Percentiles rank a stretch among this genome's conserved stretches.
Evolutionary conservation across 768 basidiomycete species (phyloP).

Genomic region (Xerocomellus intermedius): DNA sequence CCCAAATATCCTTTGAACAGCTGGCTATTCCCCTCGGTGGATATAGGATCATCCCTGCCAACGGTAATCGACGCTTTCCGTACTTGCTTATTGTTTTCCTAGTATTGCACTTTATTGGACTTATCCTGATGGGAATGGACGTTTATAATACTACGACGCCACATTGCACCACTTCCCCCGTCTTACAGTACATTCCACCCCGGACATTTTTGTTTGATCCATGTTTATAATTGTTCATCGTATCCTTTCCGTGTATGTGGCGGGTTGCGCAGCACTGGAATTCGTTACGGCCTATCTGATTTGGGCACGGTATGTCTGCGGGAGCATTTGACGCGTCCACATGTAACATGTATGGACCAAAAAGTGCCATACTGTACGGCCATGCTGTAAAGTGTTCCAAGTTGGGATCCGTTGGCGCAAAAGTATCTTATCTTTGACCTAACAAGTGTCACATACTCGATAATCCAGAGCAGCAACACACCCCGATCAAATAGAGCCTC

Average conservation of each 20-base stretch:
- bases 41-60: conserved; percentile 1
- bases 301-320: not conserved
- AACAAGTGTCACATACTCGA: too few relatives aligned
- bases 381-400: not conserved
- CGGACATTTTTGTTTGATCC: not conserved
- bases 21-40: not conserved
- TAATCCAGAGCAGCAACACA: not conserved
- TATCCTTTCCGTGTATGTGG: not conserved
- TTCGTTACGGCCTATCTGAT: not conserved
- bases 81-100: not conserved
- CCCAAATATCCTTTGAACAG: not conserved
- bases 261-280: conserved; percentile 3
- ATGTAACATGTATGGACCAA: not conserved
- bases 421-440: not conserved
- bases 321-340: not conserved
- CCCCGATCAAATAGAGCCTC: not conserved
- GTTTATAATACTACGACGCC: not conserved
- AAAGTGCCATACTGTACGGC: too few relatives aligned
- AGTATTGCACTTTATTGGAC: conserved; percentile 5
- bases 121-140: conserved; percentile 8
- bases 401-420: not conserved
- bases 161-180: not conserved
- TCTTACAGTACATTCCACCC: not conserved
- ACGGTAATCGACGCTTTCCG: not conserved
- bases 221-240: not conserved